Evolutionary conservation across 805 yeast species (phyloP).

Genomic region (Saturnispora sekii): DNA sequence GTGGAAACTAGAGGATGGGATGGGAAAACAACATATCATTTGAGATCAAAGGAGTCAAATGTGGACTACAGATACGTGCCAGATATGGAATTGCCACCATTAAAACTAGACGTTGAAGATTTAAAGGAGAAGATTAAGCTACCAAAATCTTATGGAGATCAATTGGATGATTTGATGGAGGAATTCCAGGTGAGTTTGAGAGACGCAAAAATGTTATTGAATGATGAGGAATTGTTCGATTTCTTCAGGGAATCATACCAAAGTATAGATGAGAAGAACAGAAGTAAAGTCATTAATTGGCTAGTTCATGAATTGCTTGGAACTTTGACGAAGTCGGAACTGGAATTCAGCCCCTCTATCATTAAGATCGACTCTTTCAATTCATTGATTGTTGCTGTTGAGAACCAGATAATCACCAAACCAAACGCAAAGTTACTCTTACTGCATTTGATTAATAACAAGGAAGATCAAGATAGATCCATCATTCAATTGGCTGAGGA

Average conservation of each 20-base stretch:
- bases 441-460: constrained; percentile 46
- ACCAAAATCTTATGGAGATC: constrained; percentile 56
- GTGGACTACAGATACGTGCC: constrained; percentile 92
- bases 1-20: constrained; percentile 89
- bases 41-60: constrained; percentile 71
- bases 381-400: constrained; percentile 44
- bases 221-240: constrained; percentile 36
- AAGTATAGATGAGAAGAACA: constrained; percentile 13
- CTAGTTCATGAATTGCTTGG: constrained; percentile 75
- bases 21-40: constrained; percentile 55
- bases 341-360: constrained; percentile 24
- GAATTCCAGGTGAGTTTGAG: constrained; percentile 56
- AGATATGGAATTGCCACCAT: constrained; percentile 74
- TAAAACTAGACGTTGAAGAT: constrained; percentile 38
- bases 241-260: constrained; percentile 43
- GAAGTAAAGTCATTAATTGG: constrained; percentile 36
- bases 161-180: constrained; percentile 35
- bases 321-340: constrained; percentile 42
- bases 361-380: constrained; percentile 38
- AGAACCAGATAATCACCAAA: constrained; percentile 34
- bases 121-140: constrained; percentile 33
- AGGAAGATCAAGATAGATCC: constrained; percentile 27
- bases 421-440: constrained; percentile 61
- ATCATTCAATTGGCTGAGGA: constrained; percentile 42
- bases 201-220: constrained; percentile 64